These are phyloP conservation scores for Xylariaceae sp. DNA, from an alignment of 2,329 filamentous ascomycete genomes.

Conservation along the genomic window DNA sequence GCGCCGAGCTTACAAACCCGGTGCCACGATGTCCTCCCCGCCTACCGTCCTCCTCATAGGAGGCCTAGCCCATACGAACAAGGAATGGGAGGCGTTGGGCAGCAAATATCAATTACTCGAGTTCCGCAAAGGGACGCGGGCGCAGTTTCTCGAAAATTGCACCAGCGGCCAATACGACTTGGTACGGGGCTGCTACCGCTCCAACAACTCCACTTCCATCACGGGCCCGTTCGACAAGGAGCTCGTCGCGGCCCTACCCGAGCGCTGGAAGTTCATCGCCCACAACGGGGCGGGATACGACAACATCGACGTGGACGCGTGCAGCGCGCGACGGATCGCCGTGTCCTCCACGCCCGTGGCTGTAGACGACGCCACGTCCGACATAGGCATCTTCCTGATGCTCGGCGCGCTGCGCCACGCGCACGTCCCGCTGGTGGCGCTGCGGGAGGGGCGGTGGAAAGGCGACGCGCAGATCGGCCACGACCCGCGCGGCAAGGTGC, in stretches of 20 bases:
- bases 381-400: constrained; percentile 53
- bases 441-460: constrained; percentile 47
- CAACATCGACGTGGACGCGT: constrained; percentile 59
- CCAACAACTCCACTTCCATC: constrained; percentile 28
- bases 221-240: constrained; percentile 47
- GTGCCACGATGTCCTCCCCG: constrained; percentile 16
- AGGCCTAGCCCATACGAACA: constrained; percentile 20
- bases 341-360: constrained; percentile 38
- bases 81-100: constrained; percentile 29
- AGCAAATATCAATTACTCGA: constrained; percentile 34
- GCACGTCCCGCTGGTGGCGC: constrained; percentile 48
- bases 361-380: constrained; percentile 52
- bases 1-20: not conserved
- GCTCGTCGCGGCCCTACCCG: constrained; percentile 47
- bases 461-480: constrained; percentile 52
- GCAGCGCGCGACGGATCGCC: constrained; percentile 42
- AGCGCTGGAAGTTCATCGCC: constrained; percentile 51
- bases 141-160: constrained; percentile 32
- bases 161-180: constrained; percentile 28
- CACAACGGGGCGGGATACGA: constrained; percentile 64
- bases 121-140: constrained; percentile 28
- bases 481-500: constrained; percentile 54
- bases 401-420: constrained; percentile 54
- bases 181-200: constrained; percentile 34
- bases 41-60: constrained; percentile 34